Percentiles rank a stretch among this genome's conserved stretches.
These are phyloP conservation scores for Cryptococcus hybrid DNA, from an alignment of 1,284 basidiomycete species.

Conservation along the genomic window DNA sequence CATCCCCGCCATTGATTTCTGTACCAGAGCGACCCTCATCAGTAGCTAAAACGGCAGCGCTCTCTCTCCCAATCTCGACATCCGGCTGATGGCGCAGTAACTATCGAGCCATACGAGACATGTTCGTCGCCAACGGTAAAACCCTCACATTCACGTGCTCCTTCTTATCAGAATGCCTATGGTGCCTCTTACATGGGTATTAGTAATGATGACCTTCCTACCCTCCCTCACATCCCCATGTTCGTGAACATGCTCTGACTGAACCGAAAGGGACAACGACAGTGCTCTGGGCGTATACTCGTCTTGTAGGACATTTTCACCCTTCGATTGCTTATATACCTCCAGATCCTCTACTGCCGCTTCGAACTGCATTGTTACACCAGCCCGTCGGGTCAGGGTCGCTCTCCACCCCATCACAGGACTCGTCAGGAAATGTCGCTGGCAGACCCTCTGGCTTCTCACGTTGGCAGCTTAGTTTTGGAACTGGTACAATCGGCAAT, in stretches of 20 bases:
- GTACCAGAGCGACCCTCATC: constrained; percentile 5
- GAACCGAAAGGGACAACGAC: constrained; percentile 34
- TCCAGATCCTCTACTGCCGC: constrained; percentile 49
- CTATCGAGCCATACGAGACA: neutral
- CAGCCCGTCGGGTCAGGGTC: constrained; percentile 49
- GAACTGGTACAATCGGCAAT: constrained; percentile 46
- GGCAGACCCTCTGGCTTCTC: constrained; percentile 11
- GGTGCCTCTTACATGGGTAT: constrained; percentile 19
- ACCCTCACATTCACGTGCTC: constrained; percentile 17
- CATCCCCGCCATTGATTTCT: neutral
- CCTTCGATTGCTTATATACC: constrained; percentile 49
- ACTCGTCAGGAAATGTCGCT: neutral
- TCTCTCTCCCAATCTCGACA: too few species aligned
- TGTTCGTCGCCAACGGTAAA: neutral
- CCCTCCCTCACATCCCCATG: constrained; percentile 31
- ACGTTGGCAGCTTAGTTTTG: constrained; percentile 43
- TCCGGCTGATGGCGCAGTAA: neutral
- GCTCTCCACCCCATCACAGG: constrained; percentile 6
- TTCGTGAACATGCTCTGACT: constrained; percentile 14
- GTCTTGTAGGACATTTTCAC: constrained; percentile 44
- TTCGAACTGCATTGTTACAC: constrained; percentile 45
- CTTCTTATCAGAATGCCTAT: constrained; percentile 40
- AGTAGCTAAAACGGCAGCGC: neutral
- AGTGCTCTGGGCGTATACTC: constrained; percentile 49
- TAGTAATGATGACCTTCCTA: constrained; percentile 5